Evolutionary conservation across 768 basidiomycete species (phyloP).

Genomic region (Suillus subluteus): DNA sequence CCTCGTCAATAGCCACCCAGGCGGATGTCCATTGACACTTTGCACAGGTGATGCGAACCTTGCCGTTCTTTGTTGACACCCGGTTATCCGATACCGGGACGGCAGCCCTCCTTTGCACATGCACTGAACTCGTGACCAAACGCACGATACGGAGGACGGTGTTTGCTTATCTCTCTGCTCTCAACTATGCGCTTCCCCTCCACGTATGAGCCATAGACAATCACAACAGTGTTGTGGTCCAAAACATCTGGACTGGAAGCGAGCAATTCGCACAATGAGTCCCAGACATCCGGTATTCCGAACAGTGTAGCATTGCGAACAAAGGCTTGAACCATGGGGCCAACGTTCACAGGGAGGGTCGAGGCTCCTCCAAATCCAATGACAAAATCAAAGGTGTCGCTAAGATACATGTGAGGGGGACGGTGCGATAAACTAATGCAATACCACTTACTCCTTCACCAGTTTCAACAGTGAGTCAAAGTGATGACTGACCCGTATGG

Average conservation of each 20-base stretch:
- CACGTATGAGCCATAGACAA: constrained; percentile 2
- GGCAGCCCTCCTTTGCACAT: background rate
- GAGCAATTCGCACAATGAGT: background rate
- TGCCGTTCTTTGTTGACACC: no score
- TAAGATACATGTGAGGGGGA: background rate
- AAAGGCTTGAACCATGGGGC: background rate
- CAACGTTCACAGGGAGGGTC: background rate
- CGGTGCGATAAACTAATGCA: background rate
- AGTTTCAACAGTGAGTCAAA: background rate
- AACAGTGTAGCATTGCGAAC: background rate
- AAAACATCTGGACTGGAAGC: background rate
- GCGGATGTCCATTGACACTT: constrained; percentile 1
- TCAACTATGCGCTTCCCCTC: background rate
- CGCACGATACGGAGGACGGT: background rate
- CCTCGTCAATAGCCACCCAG: background rate
- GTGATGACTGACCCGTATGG: background rate
- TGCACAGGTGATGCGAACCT: background rate
- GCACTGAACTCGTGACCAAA: background rate
- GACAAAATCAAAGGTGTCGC: constrained; percentile 4
- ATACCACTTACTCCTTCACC: background rate
- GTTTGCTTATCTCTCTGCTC: background rate
- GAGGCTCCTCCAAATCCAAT: constrained; percentile 9
- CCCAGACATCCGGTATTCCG: constrained; percentile 4
- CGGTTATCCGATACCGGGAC: background rate
- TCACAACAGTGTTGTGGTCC: background rate